Base-by-base conservation (phyloP, 352 stramenopile genomes). In the Globisporangium irregulare region DNA sequence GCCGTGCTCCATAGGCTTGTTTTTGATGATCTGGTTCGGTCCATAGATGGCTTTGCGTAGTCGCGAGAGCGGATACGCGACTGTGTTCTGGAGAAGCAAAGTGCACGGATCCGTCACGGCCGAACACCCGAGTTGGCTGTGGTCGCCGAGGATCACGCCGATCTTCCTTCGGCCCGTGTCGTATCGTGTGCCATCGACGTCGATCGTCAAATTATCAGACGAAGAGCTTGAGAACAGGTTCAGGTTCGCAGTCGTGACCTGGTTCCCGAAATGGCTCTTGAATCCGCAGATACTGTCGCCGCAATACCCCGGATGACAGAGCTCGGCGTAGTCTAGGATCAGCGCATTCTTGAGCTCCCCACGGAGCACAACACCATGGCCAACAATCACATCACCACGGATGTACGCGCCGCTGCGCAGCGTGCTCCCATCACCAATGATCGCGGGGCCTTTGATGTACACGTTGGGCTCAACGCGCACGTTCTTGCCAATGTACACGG, bases 251-350 rank as follows among this genome's bases (percentile, higher is more conserved):
- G 86, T 93, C 34, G 86, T 92, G 29, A 90, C 86, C 67, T 94
- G 86, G 75, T 94, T 94, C 57, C 84, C 86, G 54, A 94, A 92
- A 63, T 94, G 84, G 74, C 82, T 91, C 68, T 87, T 90, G 66
- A 82, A 86, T 3, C 86, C 86, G 25, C 78, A 89, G 38, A 93
- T 72, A 60, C 80, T 91, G 72, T 93, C 86, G 18, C 84, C 84
- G 54, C 80, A 91, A 69, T 94, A 93, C 0, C 84, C 81, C 1
- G 84, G 83, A 46, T 93, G 86, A 46, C 83, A 86, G 3, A 94
- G 69, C 81, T 93, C 84, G 0, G 86, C 83, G 22, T 86, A 57
- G 66, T 94, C 86, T 67, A 94, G 66, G 62, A 93, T 78, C 43
- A 94, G 64, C 4, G 76, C 76, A 54, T 94, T 90, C 69, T 92